A percentile compares a stretch with the other conserved stretches of the same genome.
phyloP scores from a whole-genome alignment of 2,329 filamentous ascomycete genomes.

The Exophiala sideris region DNA sequence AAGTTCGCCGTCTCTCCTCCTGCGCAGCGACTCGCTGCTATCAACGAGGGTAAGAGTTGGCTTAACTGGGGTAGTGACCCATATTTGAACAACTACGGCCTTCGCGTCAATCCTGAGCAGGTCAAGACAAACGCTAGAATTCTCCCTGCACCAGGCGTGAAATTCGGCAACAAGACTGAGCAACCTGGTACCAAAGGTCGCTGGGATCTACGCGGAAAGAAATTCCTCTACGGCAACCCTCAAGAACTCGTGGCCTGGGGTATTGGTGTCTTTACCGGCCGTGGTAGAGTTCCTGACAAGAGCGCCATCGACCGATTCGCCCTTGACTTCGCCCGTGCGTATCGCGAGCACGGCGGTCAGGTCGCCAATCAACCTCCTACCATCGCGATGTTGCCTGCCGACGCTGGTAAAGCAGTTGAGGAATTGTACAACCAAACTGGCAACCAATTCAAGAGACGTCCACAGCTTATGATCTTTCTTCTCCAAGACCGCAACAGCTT shows the following conservation, averaged over 20 bases:
- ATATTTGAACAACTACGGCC: slow-evolving; percentile 68
- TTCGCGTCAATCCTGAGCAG: slow-evolving; percentile 65
- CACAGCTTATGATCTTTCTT: slow-evolving; percentile 78
- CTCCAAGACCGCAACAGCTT: slow-evolving; percentile 67
- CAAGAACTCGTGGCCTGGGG: slow-evolving; percentile 69
- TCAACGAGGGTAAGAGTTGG: slow-evolving; percentile 64
- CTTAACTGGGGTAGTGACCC: slow-evolving; percentile 67
- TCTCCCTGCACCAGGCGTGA: slow-evolving; percentile 66
- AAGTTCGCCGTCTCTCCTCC: slow-evolving; percentile 85
- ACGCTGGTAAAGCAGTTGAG: slow-evolving; percentile 54
- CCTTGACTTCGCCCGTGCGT: slow-evolving; percentile 59
- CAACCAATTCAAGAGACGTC: slow-evolving; percentile 52
- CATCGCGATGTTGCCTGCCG: slow-evolving; percentile 40
- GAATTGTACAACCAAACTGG: slow-evolving; percentile 56
- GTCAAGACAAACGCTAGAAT: slow-evolving; percentile 67
- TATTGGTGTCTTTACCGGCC: slow-evolving; percentile 62
- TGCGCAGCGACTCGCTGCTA: slow-evolving; percentile 61
- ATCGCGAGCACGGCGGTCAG: slow-evolving; percentile 59
- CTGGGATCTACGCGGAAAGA: slow-evolving; percentile 82
- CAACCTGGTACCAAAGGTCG: slow-evolving; percentile 68
- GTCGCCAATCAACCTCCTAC: slow-evolving; percentile 48
- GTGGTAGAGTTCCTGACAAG: slow-evolving; percentile 42
- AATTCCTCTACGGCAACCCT: slow-evolving; percentile 66
- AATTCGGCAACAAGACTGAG: slow-evolving; percentile 54
- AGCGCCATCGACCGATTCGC: slow-evolving; percentile 52